Evolutionary conservation across 352 stramenopile species (phyloP).

Genomic region (Phytopythium kandeliae): DNA sequence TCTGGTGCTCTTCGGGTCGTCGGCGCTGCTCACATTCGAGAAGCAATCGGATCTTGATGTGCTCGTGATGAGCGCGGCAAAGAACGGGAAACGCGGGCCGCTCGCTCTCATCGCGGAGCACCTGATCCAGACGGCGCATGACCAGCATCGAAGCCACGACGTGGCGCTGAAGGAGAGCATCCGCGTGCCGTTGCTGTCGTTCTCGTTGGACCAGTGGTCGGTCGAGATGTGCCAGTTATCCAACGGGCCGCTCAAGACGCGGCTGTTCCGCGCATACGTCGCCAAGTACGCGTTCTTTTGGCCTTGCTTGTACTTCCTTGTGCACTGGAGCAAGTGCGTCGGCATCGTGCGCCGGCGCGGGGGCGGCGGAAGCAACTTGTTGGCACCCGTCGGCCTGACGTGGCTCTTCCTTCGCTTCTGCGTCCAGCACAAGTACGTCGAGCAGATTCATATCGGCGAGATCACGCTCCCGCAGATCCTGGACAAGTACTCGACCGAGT

Average conservation of each 20-base stretch:
- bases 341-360: constrained; percentile 55
- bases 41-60: constrained; percentile 73
- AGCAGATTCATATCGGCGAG: constrained; percentile 22
- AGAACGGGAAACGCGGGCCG: constrained; percentile 12
- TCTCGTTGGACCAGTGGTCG: constrained; percentile 59
- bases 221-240: constrained; percentile 53
- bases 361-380: constrained; percentile 42
- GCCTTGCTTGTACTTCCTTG: constrained; percentile 63
- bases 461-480: constrained; percentile 31
- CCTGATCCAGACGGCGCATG: constrained; percentile 18
- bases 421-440: constrained; percentile 35
- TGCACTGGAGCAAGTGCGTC: constrained; percentile 68
- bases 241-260: constrained; percentile 66
- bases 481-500: constrained; percentile 39
- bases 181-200: constrained; percentile 54
- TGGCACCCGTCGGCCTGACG: constrained; percentile 61
- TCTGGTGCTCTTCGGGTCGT: constrained; percentile 65
- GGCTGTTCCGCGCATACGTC: constrained; percentile 68
- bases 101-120: constrained; percentile 26
- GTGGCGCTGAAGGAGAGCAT: constrained; percentile 42
- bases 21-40: constrained; percentile 67
- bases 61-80: constrained; percentile 23
- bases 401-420: constrained; percentile 76
- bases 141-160: constrained; percentile 6
- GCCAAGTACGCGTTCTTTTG: constrained; percentile 64